Percentiles rank a stretch among this genome's conserved stretches.
These are phyloP conservation scores for Hypholoma fasciculare DNA, from an alignment of 768 basidiomycete genomes.

Conservation along the genomic window DNA sequence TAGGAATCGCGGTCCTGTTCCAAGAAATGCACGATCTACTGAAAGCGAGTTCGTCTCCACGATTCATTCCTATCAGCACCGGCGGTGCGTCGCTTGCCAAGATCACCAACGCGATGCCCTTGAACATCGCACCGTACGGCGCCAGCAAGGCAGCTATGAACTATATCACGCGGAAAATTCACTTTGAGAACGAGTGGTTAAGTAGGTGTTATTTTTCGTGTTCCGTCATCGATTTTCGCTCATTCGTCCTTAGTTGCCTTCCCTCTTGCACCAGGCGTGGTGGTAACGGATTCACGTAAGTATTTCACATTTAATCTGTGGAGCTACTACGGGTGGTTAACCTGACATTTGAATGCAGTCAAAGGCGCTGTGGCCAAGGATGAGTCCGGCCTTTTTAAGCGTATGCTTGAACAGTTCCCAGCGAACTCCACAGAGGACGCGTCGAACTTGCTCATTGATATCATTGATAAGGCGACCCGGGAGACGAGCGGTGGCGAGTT, in stretches of 20 bases:
- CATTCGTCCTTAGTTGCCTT: background rate
- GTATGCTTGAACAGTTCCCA: background rate
- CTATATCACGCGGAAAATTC: conserved; percentile 7
- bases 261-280: background rate
- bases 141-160: conserved; percentile 8
- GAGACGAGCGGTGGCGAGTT: background rate
- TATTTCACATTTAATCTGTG: background rate
- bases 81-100: background rate
- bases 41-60: background rate
- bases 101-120: background rate
- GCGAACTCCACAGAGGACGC: background rate
- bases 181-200: conserved; percentile 14
- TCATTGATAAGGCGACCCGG: background rate
- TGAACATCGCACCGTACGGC: background rate
- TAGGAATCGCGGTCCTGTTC: background rate
- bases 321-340: background rate
- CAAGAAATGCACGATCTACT: background rate
- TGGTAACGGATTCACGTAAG: background rate
- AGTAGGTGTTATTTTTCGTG: background rate
- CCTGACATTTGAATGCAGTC: background rate
- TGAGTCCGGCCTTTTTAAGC: background rate
- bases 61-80: background rate
- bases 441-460: background rate
- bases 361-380: background rate
- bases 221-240: background rate